Evolutionary conservation across 2,329 filamentous ascomycete species (phyloP).

Genomic region (Diaporthe ampelina): DNA sequence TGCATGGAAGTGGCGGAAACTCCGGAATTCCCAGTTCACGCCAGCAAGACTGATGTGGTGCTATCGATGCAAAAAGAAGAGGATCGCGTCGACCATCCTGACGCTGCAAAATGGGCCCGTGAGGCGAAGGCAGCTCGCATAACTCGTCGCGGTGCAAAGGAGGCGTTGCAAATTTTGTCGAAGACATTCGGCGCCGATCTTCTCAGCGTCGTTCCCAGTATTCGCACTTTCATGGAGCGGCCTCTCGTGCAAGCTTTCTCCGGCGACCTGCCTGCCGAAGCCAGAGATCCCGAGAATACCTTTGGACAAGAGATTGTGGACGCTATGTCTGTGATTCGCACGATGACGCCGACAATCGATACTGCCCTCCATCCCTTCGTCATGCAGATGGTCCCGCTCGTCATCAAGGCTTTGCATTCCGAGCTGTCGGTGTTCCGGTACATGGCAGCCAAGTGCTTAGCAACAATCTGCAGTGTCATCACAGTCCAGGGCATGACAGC

Average conservation of each 20-base stretch:
- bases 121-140: slow-evolving; percentile 92
- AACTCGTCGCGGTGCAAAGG: slow-evolving; percentile 92
- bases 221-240: slow-evolving; percentile 84
- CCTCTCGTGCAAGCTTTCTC: slow-evolving; percentile 83
- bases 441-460: slow-evolving; percentile 96
- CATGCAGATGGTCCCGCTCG: slow-evolving; percentile 84
- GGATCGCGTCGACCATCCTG: slow-evolving; percentile 91
- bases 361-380: slow-evolving; percentile 82
- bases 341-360: slow-evolving; percentile 91
- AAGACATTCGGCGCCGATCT: slow-evolving; percentile 82
- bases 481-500: slow-evolving; percentile 96
- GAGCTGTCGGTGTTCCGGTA: slow-evolving; percentile 94
- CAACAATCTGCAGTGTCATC: slow-evolving; percentile 97
- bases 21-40: slow-evolving; percentile 91
- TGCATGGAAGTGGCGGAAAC: slow-evolving; percentile 98
- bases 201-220: slow-evolving; percentile 86
- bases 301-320: slow-evolving; percentile 95
- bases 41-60: slow-evolving; percentile 82
- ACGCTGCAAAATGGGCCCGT: slow-evolving; percentile 89
- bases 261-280: slow-evolving; percentile 78
- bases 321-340: slow-evolving; percentile 91
- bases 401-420: slow-evolving; percentile 90
- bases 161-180: slow-evolving; percentile 90
- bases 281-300: slow-evolving; percentile 78
- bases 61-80: slow-evolving; percentile 97